Conservation (phyloP, 2,329 filamentous ascomycete species). For the Metarhizium humberi region DNA sequence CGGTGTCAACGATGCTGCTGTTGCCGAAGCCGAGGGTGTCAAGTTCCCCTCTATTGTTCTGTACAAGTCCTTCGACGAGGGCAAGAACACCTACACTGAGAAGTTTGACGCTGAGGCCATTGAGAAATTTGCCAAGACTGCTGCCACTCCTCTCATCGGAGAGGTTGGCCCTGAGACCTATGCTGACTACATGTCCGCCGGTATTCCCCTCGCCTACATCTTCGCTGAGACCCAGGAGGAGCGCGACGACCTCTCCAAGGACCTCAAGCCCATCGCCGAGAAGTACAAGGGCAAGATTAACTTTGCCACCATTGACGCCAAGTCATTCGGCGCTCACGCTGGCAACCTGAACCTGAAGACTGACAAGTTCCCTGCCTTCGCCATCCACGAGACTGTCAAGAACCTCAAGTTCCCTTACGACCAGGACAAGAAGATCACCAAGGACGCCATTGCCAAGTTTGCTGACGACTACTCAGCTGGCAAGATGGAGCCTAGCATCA, state of each 20-base stretch:
- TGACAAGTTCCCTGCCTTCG: slow-evolving; percentile 93
- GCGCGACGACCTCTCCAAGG: slow-evolving; percentile 66
- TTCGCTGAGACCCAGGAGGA: slow-evolving; percentile 90
- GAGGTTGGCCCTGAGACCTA: slow-evolving; percentile 98
- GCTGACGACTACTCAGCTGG: slow-evolving; percentile 77
- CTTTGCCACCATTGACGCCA: slow-evolving; percentile 96
- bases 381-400: slow-evolving; percentile 90
- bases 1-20: slow-evolving; percentile 68
- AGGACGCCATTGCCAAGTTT: slow-evolving; percentile 65
- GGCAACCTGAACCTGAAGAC: slow-evolving; percentile 95
- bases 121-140: slow-evolving; percentile 71
- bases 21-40: slow-evolving; percentile 87
- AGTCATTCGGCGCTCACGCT: slow-evolving; percentile 87
- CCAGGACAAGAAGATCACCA: slow-evolving; percentile 69
- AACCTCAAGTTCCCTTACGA: slow-evolving; percentile 97
- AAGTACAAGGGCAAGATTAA: slow-evolving; percentile 91
- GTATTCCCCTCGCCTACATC: slow-evolving; percentile 92
- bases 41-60: slow-evolving; percentile 80
- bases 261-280: slow-evolving; percentile 78
- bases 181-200: slow-evolving; percentile 84
- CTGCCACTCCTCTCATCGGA: slow-evolving; percentile 83
- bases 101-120: slow-evolving; percentile 77
- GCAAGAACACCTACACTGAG: slow-evolving; percentile 72
- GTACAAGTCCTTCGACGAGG: slow-evolving; percentile 97
- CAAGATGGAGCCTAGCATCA: slow-evolving; percentile 92